A percentile compares a stretch with the other conserved stretches of the same genome.
Evolutionary conservation across 176 grass and related monocot species (phyloP).

Genomic region (sorghum (Sorghum bicolor)): DNA sequence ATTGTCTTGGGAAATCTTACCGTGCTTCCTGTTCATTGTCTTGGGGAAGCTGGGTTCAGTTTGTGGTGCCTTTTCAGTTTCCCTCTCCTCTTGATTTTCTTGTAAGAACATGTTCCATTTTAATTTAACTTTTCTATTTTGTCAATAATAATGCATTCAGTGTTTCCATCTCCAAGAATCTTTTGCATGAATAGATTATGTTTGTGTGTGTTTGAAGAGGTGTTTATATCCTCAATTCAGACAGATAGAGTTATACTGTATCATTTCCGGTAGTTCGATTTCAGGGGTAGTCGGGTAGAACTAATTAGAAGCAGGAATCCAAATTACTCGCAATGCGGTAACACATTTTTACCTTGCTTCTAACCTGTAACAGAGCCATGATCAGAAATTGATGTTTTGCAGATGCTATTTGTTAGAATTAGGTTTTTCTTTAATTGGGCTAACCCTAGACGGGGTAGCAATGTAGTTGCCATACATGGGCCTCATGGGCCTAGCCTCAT

Average conservation of each 20-base stretch:
- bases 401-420: neutral
- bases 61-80: neutral
- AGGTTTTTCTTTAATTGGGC: no score
- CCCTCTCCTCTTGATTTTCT: neutral
- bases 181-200: neutral
- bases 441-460: no score
- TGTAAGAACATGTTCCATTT: neutral
- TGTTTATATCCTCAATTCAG: neutral
- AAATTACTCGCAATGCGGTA: neutral
- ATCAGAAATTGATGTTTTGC: neutral
- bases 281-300: neutral
- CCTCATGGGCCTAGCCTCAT: no score
- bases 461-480: no score
- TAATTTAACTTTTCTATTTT: neutral
- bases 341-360: neutral
- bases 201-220: neutral
- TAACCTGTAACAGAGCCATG: neutral
- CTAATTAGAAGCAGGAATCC: neutral
- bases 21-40: neutral
- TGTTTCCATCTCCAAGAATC: neutral
- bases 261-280: neutral
- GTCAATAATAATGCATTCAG: neutral
- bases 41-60: neutral
- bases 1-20: neutral
- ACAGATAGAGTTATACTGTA: neutral